Evolutionary conservation across 1,139 yeast genomes (phyloP).

Genomic region (Protomyces lactucae-debilis): DNA sequence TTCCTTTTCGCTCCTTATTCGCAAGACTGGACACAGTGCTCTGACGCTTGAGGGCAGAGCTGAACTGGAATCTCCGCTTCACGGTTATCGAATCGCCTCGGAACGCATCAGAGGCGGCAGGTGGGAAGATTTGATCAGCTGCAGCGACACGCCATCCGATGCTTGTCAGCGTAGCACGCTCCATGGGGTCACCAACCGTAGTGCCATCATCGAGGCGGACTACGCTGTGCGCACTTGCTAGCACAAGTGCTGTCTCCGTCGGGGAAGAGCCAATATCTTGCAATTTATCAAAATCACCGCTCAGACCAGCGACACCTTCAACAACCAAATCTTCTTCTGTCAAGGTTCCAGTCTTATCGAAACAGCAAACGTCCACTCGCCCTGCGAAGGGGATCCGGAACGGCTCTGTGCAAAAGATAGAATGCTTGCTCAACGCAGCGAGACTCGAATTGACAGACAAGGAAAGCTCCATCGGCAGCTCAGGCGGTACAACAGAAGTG

Average conservation of each 20-base stretch:
- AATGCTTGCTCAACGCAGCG: slow-evolving; percentile 78
- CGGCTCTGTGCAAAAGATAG: slow-evolving; percentile 96
- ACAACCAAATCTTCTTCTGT: slow-evolving; percentile 95
- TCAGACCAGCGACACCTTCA: slow-evolving; percentile 91
- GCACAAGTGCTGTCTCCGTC: slow-evolving; percentile 60
- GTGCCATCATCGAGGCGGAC: slow-evolving; percentile 90
- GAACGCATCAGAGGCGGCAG: slow-evolving; percentile 33
- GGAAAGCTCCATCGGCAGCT: slow-evolving; percentile 96
- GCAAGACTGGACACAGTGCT: slow-evolving; percentile 72
- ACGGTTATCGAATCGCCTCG: slow-evolving; percentile 52
- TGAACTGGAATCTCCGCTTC: slow-evolving; percentile 91
- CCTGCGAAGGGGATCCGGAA: slow-evolving; percentile 98
- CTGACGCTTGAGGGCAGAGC: slow-evolving; percentile 92
- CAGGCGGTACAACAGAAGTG: slow-evolving; percentile 98
- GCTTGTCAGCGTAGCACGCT: slow-evolving; percentile 86
- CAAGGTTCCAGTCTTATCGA: slow-evolving; percentile 96
- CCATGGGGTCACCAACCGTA: slow-evolving; percentile 98
- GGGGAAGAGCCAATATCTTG: slow-evolving; percentile 60
- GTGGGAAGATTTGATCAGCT: slow-evolving; percentile 49
- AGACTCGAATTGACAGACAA: slow-evolving; percentile 94
- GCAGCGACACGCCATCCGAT: slow-evolving; percentile 79
- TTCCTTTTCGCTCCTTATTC: slow-evolving; percentile 39
- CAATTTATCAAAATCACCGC: slow-evolving; percentile 41
- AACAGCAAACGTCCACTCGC: slow-evolving; percentile 95
- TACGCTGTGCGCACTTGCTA: slow-evolving; percentile 95